Conservation (phyloP, 768 basidiomycete species). For the Pleurotus sapidus region DNA sequence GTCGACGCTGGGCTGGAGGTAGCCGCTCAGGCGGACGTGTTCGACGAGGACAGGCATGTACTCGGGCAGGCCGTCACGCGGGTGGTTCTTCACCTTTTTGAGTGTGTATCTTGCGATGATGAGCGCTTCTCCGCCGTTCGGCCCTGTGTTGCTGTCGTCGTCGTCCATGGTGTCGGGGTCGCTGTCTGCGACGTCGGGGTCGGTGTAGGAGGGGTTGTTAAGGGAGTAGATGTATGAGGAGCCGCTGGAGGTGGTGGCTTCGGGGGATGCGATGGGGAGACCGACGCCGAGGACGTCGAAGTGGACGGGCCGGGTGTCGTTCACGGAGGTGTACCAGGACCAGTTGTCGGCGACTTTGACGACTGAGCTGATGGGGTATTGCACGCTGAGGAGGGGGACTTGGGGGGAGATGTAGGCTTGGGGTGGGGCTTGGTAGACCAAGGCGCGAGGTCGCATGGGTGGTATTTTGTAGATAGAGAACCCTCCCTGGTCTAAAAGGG, state of each 20-base stretch:
- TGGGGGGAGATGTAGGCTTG: neutral
- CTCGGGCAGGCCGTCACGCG: constrained; percentile 6
- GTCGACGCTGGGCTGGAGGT: constrained; percentile 1
- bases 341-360: constrained; percentile 5
- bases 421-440: neutral
- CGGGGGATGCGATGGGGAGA: neutral
- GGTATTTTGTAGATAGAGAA: constrained; percentile 13
- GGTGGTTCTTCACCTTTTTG: constrained; percentile 6
- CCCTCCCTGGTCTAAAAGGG: neutral
- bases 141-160: neutral
- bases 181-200: neutral
- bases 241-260: neutral
- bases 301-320: neutral
- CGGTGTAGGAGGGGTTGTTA: constrained; percentile 1
- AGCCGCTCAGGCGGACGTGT: neutral
- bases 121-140: neutral
- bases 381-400: neutral
- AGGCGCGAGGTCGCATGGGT: neutral
- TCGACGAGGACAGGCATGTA: constrained; percentile 9
- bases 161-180: neutral
- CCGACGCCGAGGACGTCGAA: constrained; percentile 3
- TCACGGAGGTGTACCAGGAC: constrained; percentile 6
- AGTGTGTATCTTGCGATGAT: constrained; percentile 8
- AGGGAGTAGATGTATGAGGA: constrained; percentile 4
- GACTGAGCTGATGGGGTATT: constrained; percentile 4